Evolutionary conservation across 2,329 filamentous ascomycete species (phyloP).

Genomic region (Pseudogymnoascus sp.): DNA sequence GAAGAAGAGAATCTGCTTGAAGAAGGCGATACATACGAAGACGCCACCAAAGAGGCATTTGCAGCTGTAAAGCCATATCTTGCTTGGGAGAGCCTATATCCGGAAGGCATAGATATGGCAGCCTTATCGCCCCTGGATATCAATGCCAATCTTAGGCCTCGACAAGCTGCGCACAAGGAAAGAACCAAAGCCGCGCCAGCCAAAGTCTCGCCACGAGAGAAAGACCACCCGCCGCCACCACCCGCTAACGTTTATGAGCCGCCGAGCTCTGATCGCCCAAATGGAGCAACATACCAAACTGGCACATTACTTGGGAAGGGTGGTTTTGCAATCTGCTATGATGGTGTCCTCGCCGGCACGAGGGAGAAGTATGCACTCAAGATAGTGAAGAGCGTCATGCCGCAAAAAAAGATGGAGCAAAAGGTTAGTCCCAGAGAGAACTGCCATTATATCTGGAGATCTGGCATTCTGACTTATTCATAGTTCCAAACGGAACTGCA

Average conservation of each 20-base stretch:
- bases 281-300: slow-evolving; percentile 65
- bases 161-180: slow-evolving; percentile 34
- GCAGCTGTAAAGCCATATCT: slow-evolving; percentile 14
- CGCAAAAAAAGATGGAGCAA: slow-evolving; percentile 67
- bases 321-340: slow-evolving; percentile 75
- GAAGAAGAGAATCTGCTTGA: background rate
- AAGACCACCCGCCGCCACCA: slow-evolving; percentile 59
- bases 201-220: slow-evolving; percentile 41
- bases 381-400: slow-evolving; percentile 78
- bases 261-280: slow-evolving; percentile 58
- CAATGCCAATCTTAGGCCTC: slow-evolving; percentile 48
- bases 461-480: slow-evolving; percentile 10
- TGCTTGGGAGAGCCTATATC: slow-evolving; percentile 20
- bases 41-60: slow-evolving; percentile 16
- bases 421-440: slow-evolving; percentile 47
- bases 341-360: slow-evolving; percentile 57
- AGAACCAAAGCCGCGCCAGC: slow-evolving; percentile 42
- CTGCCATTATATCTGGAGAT: background rate
- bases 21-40: slow-evolving; percentile 17
- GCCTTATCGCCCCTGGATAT: slow-evolving; percentile 57
- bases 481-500: slow-evolving; percentile 78
- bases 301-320: slow-evolving; percentile 71
- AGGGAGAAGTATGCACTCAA: slow-evolving; percentile 68
- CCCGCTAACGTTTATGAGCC: slow-evolving; percentile 52
- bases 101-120: slow-evolving; percentile 48